Base-by-base conservation (phyloP, 2,329 filamentous ascomycete species). In the Pyrenochaeta sp. region DNA sequence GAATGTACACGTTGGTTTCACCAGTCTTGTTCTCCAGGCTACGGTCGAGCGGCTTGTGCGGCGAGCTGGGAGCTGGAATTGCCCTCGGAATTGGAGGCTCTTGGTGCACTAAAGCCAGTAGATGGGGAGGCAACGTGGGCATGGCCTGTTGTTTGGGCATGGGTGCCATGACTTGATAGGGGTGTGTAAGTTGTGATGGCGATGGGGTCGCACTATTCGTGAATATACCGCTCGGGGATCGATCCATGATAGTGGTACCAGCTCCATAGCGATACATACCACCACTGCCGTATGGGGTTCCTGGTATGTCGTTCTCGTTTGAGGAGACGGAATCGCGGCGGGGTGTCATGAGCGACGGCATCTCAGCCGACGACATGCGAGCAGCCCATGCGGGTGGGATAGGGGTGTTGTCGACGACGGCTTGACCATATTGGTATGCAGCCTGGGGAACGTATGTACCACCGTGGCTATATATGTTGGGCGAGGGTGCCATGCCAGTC, bases 1-100 rank as follows among this genome's bases (percentile, higher is more conserved):
- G 92, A 64, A 99, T 97, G 82, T 99, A 99, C 65, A 99, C 94
- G 72, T 99, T 99, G 63, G 93, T 95, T 74, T 98, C 97, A 44
- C 93, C 93, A 47, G 91, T 95, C 58, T 93, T 91, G 72, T 98
- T 98, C 80, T 97, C 92, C 48, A 99, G 84, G 73, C 93, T 96
- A 78, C 97, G 93, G 64, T 97, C 94, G 28, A 98, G 86, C 42
- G 91, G 93, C 84, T 97, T 91, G 81, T 91, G 88, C 71, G 91
- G 91, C 56, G 94, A 93, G 25, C 89, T 90, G 28, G 92, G 92
- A 56, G 95, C 94, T 15, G 94, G 94, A 45, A 99, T 93, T 50
- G 95, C 94, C 62, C 87, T 86, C 22, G 95, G 95, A 61, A 99
- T 91, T 0, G 88, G 79, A 19, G 95, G 95, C n/a, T 93, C 89